Evolutionary conservation across 2,329 filamentous ascomycete genomes (phyloP).

Genomic region (Ceratocystiopsis brevicomis): DNA sequence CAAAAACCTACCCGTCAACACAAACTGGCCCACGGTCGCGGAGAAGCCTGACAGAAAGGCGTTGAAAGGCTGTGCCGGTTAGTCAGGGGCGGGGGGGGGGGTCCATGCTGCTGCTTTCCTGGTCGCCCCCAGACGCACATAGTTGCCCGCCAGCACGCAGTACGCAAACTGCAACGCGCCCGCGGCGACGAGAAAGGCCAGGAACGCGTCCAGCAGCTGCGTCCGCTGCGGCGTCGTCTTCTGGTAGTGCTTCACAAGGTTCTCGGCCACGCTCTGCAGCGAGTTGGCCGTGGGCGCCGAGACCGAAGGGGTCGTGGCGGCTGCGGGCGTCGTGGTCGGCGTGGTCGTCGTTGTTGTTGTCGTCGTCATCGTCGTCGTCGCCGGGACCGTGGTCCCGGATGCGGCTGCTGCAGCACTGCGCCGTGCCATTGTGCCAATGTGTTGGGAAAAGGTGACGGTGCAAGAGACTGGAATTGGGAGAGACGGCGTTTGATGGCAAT

Average conservation of each 20-base stretch:
- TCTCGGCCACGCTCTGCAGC: slow-evolving; percentile 39
- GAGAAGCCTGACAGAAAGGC: slow-evolving; percentile 92
- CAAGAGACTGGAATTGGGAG: too few relatives aligned
- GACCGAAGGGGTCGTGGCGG: neutral
- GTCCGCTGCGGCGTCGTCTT: slow-evolving; percentile 72
- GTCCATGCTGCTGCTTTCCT: too few relatives aligned
- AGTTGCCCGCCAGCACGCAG: slow-evolving; percentile 82
- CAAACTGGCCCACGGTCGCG: slow-evolving; percentile 91
- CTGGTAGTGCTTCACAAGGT: slow-evolving; percentile 62
- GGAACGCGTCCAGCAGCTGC: slow-evolving; percentile 80
- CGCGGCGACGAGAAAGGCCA: slow-evolving; percentile 69
- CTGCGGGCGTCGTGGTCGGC: neutral
- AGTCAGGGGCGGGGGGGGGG: too few relatives aligned
- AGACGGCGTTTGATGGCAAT: too few relatives aligned
- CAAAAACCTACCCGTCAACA: slow-evolving; percentile 58
- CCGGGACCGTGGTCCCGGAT: neutral
- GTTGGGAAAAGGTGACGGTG: too few relatives aligned
- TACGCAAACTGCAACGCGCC: slow-evolving; percentile 88
- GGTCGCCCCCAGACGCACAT: slow-evolving; percentile 41
- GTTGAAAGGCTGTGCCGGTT: slow-evolving; percentile 64
- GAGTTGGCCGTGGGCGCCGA: neutral
- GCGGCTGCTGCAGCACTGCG: too few relatives aligned
- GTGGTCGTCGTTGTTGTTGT: neutral
- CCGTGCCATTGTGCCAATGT: too few relatives aligned
- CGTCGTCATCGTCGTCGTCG: slow-evolving; percentile 1